Conservation (phyloP, 306 rosid genomes). For the cucumber (Cucumis sativus) region Cucumber_9930_V3 NC_026657.2:30056501-30057000, state of each 20-base stretch:
- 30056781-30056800: not conserved
- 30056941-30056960: not conserved
- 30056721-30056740: slow-evolving; percentile 39
- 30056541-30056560: not conserved
- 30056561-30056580: not conserved
- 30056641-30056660: slow-evolving; percentile 20
- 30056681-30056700: slow-evolving; percentile 27
- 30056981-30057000: not conserved
- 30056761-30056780: slow-evolving; percentile 9
- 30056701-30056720: not conserved
- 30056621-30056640: slow-evolving; percentile 8
- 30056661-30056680: slow-evolving; percentile 15
- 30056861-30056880: not conserved
- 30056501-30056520: not conserved
- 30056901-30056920: not conserved
- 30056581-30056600: slow-evolving; percentile 33
- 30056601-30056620: slow-evolving; percentile 13
- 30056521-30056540: not conserved
- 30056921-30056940: not conserved
- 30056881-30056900: not conserved
- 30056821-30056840: not conserved
- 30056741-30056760: slow-evolving; percentile 49
- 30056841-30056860: not conserved
- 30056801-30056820: not conserved
- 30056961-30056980: not conserved